Conservation (phyloP, 331 rosid species). For the Spiraea crenata region DNA sequence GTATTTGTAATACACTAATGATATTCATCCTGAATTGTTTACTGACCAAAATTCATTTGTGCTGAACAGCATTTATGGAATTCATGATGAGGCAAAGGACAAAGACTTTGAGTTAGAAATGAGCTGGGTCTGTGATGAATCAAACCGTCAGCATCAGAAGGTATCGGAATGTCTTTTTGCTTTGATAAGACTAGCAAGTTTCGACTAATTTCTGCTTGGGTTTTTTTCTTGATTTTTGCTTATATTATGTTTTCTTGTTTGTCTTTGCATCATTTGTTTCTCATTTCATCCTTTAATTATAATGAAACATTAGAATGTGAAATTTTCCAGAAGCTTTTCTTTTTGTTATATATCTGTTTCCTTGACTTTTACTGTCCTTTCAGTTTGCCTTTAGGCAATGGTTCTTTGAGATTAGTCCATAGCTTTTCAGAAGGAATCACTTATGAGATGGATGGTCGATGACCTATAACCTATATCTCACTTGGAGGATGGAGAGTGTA, state of each 20-base stretch:
- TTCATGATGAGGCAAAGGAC: slow-evolving; percentile 98
- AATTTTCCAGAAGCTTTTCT: background rate
- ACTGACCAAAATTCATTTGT: background rate
- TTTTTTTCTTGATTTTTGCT: no score
- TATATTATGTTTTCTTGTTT: background rate
- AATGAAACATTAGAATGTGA: background rate
- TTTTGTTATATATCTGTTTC: background rate
- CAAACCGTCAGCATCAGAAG: slow-evolving; percentile 90
- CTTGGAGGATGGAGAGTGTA: slow-evolving; percentile 2
- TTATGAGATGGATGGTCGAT: background rate
- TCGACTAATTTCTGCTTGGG: background rate
- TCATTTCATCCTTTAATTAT: background rate
- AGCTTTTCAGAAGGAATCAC: background rate
- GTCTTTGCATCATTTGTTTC: background rate
- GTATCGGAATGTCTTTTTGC: slow-evolving; percentile 30
- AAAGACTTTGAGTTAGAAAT: slow-evolving; percentile 91
- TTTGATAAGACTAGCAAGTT: background rate
- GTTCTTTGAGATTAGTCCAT: background rate
- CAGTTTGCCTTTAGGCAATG: background rate
- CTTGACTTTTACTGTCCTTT: background rate
- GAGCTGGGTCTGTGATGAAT: slow-evolving; percentile 99
- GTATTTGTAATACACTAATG: background rate
- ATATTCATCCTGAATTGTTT: slow-evolving; percentile 5
- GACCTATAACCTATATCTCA: slow-evolving; percentile 1
- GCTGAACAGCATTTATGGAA: slow-evolving; percentile 76